Evolutionary conservation across 768 basidiomycete species (phyloP), one percentile per base, ranked within the genome.

Genomic region (Psilocybe sp.): DNA sequence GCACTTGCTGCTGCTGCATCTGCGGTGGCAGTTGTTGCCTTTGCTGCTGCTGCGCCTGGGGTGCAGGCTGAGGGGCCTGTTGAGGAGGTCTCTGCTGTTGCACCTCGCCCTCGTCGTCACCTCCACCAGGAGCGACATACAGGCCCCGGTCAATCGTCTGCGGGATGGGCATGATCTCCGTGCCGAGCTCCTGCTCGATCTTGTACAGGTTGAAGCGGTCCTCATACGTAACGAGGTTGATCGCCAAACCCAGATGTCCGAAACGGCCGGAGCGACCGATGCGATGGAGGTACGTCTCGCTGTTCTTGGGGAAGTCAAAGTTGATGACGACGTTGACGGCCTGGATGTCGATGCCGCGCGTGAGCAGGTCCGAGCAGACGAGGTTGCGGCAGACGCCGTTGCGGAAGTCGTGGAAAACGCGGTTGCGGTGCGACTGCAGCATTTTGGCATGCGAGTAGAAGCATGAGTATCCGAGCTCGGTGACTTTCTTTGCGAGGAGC

Each of bases 401-500:
- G 56, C 97, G 87, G 85, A 99, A 99, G 72, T 98, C 96, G 77
- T 99, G 96, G 82, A 99, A 99, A 59, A 99, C 96, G 65, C 96
- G 92, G 72, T 99, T 99, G 53, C 96, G 92, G 72, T 98, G 93
- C 31, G 89, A 87, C 73, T 99, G 96, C 12, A 98, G 85, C 96
- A 99, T 99, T 76, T 95, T 96, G 46, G 96, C 96, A 69, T 99
- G 96, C 44, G 96, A 98, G 79, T 97, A 99, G 84, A 99, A 99
- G 78, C 96, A 99, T 39, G 96, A 99, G 69, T 98, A 99, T 57
- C 96, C 96, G 46, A 98, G 87, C 64, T 99, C 97, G 11, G 96
- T 99, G 60, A 99, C 93, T 75, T 99, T 99, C 77, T 98, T 98
- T 53, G 96, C 96, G 60, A 99, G 81, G 42, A 99, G 88, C 73